phyloP scores from a whole-genome alignment of 139 green algal genomes.

The Chlamydomonas incerta region DNA sequence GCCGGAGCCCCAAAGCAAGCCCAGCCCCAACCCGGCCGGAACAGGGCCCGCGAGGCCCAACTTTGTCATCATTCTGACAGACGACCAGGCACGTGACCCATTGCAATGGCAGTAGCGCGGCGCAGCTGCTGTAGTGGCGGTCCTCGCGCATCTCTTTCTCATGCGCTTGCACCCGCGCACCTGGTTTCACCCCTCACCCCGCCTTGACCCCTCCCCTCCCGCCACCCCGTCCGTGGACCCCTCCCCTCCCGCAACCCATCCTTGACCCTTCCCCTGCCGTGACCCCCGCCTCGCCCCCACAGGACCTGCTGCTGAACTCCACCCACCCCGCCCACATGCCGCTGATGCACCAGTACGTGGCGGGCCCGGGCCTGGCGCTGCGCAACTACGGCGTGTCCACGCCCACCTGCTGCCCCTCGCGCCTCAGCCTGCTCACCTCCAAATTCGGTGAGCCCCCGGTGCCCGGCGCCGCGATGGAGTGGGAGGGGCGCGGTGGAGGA shows the following conservation, averaged over 20 bases:
- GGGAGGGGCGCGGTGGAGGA: too few relatives aligned
- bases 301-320: neutral
- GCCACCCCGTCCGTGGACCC: neutral
- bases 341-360: neutral
- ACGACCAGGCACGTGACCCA: neutral
- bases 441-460: too few relatives aligned
- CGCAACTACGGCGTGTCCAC: neutral
- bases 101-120: too few relatives aligned
- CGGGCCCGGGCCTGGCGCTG: neutral
- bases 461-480: too few relatives aligned
- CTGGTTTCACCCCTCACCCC: neutral
- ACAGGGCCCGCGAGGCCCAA: neutral
- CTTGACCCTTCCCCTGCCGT: too few relatives aligned
- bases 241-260: too few relatives aligned
- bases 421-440: neutral
- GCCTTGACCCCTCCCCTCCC: neutral
- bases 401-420: neutral
- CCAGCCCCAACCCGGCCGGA: too few relatives aligned
- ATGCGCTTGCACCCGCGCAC: neutral
- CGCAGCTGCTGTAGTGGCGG: too few relatives aligned
- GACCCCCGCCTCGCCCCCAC: neutral
- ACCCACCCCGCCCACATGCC: neutral
- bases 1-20: too few relatives aligned
- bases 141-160: too few relatives aligned
- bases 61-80: neutral